These are phyloP conservation scores for Magnolia officinalis DNA, from an alignment of 164 flowering plant species.

Conservation along the genomic window DNA sequence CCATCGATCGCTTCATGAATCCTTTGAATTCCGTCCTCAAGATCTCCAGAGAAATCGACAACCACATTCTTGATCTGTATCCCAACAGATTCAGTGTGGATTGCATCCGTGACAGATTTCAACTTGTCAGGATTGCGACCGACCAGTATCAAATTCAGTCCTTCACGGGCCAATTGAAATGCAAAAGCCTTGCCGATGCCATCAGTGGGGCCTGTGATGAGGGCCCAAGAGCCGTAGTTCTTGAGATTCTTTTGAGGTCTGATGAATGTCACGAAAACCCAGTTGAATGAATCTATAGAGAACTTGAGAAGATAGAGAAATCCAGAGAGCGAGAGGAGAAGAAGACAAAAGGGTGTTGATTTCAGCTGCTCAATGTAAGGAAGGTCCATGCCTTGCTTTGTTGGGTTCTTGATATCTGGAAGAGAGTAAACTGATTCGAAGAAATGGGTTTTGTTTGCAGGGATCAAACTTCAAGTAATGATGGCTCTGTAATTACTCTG, in stretches of 20 bases:
- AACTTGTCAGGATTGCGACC: slow-evolving; percentile 70
- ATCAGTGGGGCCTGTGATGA: slow-evolving; percentile 86
- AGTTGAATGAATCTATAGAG: slow-evolving; percentile 33
- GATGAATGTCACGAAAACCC: slow-evolving; percentile 69
- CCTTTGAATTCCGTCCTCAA: slow-evolving; percentile 50
- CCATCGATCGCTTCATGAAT: slow-evolving; percentile 58
- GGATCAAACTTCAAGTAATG: background rate
- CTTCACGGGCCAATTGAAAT: slow-evolving; percentile 69
- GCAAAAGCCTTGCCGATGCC: slow-evolving; percentile 91
- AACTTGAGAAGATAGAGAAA: slow-evolving; percentile 30
- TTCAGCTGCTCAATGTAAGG: slow-evolving; percentile 17
- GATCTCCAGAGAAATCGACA: slow-evolving; percentile 74
- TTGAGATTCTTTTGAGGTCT: slow-evolving; percentile 73
- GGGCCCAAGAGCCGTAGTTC: slow-evolving; percentile 91
- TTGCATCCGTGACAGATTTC: slow-evolving; percentile 46
- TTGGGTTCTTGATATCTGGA: background rate
- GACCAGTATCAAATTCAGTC: slow-evolving; percentile 67
- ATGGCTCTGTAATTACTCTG: too few species aligned
- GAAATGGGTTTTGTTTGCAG: background rate
- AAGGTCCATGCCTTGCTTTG: slow-evolving; percentile 8
- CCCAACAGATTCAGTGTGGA: slow-evolving; percentile 39
- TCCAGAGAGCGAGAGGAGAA: slow-evolving; percentile 45
- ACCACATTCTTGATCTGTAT: slow-evolving; percentile 59
- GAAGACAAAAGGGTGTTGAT: slow-evolving; percentile 38
- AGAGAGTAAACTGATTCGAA: background rate